Evolutionary conservation across 148 eudicot genomes (phyloP).

Genomic region (Bassia scoparia): DNA sequence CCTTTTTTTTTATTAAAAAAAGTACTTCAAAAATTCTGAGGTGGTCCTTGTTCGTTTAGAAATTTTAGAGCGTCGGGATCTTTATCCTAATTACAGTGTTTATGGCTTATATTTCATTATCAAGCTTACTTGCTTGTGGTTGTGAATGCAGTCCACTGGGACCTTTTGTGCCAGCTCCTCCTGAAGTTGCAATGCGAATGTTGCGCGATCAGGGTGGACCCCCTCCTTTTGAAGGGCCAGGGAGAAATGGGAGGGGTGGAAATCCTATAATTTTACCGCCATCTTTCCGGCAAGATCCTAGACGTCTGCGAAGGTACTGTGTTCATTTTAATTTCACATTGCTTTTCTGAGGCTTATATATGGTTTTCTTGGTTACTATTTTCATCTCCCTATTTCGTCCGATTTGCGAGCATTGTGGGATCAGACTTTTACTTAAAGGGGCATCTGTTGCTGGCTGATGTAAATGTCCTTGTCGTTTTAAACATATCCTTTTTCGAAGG

Average conservation of each 20-base stretch:
- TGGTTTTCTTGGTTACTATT: not conserved
- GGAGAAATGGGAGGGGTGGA: conserved; percentile 61
- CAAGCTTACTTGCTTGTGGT: conserved; percentile 6
- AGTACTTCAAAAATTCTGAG: too few relatives aligned
- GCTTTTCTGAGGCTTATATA: not conserved
- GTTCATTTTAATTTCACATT: not conserved
- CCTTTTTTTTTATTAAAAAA: too few relatives aligned
- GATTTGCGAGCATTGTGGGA: not conserved
- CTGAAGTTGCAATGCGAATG: conserved; percentile 97
- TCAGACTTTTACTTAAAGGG: not conserved
- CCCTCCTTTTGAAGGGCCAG: conserved; percentile 68
- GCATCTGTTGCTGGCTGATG: not conserved
- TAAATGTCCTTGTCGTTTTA: too few relatives aligned
- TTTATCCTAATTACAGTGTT: too few relatives aligned
- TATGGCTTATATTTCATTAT: not conserved
- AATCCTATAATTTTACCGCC: conserved; percentile 77
- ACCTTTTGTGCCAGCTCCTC: conserved; percentile 98
- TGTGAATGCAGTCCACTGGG: conserved; percentile 76
- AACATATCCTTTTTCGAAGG: too few relatives aligned
- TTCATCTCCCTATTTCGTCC: not conserved
- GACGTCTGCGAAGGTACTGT: conserved; percentile 76
- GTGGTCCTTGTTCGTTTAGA: too few relatives aligned
- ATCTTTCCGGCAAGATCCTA: conserved; percentile 88
- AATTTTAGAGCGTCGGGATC: too few relatives aligned
- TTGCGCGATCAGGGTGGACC: conserved; percentile 90